A percentile compares a stretch with the other conserved stretches of the same genome.
Conservation (phyloP, 2,329 filamentous ascomycete genomes). For the Didymella exigua region DNA sequence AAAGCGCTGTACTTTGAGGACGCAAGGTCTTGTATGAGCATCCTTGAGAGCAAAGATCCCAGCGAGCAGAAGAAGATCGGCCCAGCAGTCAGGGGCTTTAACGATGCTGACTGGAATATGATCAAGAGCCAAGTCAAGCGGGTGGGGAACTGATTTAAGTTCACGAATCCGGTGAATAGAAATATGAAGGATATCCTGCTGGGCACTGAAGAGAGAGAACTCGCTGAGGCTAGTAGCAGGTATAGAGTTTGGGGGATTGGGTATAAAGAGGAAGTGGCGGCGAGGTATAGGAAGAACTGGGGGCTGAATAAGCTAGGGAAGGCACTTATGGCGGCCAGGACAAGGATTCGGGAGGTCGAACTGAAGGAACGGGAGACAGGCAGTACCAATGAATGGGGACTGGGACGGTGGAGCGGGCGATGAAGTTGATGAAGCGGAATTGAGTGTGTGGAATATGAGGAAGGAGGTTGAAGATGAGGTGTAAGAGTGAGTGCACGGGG, state of each 20-base stretch:
- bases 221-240: constrained; percentile 60
- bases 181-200: not conserved
- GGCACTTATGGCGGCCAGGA: not conserved
- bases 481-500: not conserved
- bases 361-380: not conserved
- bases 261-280: constrained; percentile 19
- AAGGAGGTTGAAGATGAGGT: not conserved
- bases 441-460: not conserved
- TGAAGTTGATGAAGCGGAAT: not conserved
- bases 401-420: not conserved
- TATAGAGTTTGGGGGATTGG: constrained; percentile 25
- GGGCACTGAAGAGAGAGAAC: constrained; percentile 34
- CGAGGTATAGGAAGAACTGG: constrained; percentile 56
- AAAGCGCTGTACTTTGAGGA: not conserved
- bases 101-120: not conserved
- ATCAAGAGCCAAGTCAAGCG: not conserved
- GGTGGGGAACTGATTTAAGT: not conserved
- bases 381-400: not conserved
- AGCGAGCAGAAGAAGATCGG: not conserved
- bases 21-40: not conserved
- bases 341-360: not conserved
- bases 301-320: constrained; percentile 62
- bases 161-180: not conserved
- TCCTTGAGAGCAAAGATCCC: not conserved
- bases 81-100: not conserved